phyloP scores from a whole-genome alignment of 768 basidiomycete genomes.

The Solioccasus polychromus region DNA sequence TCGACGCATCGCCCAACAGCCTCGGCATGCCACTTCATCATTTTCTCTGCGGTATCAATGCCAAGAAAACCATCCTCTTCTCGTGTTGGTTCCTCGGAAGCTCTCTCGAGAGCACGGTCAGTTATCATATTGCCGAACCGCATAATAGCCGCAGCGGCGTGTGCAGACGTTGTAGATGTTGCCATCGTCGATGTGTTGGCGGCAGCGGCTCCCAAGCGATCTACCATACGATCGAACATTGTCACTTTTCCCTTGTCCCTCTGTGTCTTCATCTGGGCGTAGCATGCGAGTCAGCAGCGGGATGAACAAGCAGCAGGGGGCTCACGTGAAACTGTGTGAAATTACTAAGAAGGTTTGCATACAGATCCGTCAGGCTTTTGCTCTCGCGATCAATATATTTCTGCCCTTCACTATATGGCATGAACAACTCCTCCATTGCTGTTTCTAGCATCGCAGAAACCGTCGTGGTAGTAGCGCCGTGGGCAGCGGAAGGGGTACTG shows the following conservation, averaged over 20 bases:
- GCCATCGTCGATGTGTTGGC: conserved; percentile 59
- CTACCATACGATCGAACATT: conserved; percentile 90
- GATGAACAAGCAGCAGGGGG: neutral
- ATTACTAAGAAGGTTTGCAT: conserved; percentile 61
- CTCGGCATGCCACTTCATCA: conserved; percentile 98
- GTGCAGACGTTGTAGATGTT: conserved; percentile 67
- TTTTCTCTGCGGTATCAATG: conserved; percentile 77
- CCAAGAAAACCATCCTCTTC: conserved; percentile 83
- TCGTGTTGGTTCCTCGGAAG: conserved; percentile 63
- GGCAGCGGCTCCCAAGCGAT: conserved; percentile 74
- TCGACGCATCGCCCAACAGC: conserved; percentile 94
- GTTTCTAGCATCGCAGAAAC: conserved; percentile 88
- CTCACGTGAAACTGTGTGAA: conserved; percentile 90
- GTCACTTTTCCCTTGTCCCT: conserved; percentile 61
- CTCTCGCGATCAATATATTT: conserved; percentile 92
- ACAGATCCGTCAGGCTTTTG: conserved; percentile 77
- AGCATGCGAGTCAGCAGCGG: conserved; percentile 4
- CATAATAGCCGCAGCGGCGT: conserved; percentile 85
- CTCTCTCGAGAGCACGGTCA: conserved; percentile 47
- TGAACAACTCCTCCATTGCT: conserved; percentile 94
- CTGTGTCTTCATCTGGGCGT: conserved; percentile 52
- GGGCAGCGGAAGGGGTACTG: conserved; percentile 39
- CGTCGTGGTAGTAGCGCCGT: conserved; percentile 42
- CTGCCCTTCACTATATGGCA: conserved; percentile 88
- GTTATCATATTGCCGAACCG: conserved; percentile 81